phyloP scores from a whole-genome alignment of 2,329 filamentous ascomycete genomes.

The Cercospora sp. region DNA sequence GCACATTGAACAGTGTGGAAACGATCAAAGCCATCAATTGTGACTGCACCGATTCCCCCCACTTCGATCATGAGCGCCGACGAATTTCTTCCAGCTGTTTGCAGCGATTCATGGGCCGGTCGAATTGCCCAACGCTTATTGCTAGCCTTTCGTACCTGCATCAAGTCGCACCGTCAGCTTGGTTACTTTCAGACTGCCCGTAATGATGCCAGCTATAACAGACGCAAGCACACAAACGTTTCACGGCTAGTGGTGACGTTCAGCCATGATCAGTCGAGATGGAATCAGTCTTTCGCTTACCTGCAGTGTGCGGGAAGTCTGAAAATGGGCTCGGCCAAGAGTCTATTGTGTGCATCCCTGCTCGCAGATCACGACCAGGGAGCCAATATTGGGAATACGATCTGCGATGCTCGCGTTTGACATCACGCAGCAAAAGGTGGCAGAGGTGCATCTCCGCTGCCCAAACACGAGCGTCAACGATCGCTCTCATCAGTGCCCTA shows the following conservation, averaged over 20 bases:
- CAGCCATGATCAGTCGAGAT: not conserved
- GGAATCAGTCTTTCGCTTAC: conserved; percentile 14
- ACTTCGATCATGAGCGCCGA: not conserved
- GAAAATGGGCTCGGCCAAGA: conserved; percentile 2
- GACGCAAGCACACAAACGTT: not conserved
- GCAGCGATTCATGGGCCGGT: not conserved
- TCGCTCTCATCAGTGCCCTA: not conserved
- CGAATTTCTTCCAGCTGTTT: not conserved
- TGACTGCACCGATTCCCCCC: not conserved
- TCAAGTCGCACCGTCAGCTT: not conserved
- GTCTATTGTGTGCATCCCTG: not conserved
- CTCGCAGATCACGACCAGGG: conserved; percentile 1
- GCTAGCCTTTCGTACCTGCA: conserved; percentile 11
- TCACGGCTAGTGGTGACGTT: conserved; percentile 7
- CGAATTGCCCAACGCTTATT: not conserved
- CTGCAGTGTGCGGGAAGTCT: conserved; percentile 8
- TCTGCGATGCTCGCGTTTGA: not conserved
- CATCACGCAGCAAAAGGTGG: not conserved
- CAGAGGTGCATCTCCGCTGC: not conserved
- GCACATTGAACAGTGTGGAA: conserved; percentile 11
- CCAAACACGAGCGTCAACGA: not conserved
- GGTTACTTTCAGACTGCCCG: not conserved
- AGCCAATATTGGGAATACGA: not conserved
- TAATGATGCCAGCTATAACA: conserved; percentile 5
- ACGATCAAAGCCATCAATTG: not conserved